These are phyloP conservation scores for Hemileccinum rubropunctum DNA, from an alignment of 768 basidiomycete genomes.

Conservation along the genomic window DNA sequence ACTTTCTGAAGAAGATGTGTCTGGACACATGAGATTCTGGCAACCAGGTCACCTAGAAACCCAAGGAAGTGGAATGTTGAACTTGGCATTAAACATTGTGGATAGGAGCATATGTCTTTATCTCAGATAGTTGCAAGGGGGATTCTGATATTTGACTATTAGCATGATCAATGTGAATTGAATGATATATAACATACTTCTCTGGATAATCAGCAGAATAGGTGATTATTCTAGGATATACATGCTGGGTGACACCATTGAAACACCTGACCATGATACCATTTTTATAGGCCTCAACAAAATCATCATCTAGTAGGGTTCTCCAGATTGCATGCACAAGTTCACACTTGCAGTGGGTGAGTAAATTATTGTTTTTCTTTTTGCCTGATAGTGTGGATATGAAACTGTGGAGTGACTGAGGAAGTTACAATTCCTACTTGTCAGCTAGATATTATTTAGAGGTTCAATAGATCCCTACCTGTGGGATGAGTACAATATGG, in stretches of 20 bases:
- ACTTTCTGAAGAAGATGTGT: not conserved
- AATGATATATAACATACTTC: not conserved
- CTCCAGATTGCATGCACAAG: not conserved
- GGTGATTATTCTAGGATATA: not conserved
- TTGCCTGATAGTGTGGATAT: not conserved
- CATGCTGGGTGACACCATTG: not conserved
- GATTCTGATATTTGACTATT: slow-evolving; percentile 11
- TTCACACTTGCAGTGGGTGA: not conserved
- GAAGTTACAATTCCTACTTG: not conserved
- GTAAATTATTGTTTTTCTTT: not conserved
- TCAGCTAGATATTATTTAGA: too few species aligned
- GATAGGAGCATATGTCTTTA: slow-evolving; percentile 27
- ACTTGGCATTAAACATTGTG: not conserved
- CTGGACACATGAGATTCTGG: not conserved
- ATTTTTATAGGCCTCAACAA: not conserved
- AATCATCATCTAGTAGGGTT: not conserved
- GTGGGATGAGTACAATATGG: not conserved
- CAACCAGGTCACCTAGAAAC: not conserved
- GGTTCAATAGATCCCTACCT: not conserved
- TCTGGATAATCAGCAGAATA: slow-evolving; percentile 4
- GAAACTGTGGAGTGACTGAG: not conserved
- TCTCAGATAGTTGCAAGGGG: slow-evolving; percentile 26
- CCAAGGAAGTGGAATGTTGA: not conserved
- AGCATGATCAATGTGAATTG: too few species aligned
- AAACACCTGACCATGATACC: not conserved